Conservation (phyloP, 345 rosid genomes). For the Pistacia atlantica region DNA sequence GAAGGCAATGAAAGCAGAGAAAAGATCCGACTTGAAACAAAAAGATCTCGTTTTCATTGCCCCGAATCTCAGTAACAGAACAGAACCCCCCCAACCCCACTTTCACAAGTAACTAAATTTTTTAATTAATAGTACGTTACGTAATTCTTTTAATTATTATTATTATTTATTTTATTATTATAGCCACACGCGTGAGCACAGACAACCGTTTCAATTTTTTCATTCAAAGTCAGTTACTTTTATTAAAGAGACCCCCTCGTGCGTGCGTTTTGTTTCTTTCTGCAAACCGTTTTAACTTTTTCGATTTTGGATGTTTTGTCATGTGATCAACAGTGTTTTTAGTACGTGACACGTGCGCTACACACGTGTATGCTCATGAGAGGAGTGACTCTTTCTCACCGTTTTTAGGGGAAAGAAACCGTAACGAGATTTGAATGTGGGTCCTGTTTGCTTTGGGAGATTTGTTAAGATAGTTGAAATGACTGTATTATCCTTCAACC, state of each 20-base stretch:
- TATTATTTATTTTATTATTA: no score
- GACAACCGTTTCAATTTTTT: neutral
- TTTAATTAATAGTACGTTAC: no score
- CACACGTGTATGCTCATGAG: slow-evolving; percentile 27
- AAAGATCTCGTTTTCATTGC: slow-evolving; percentile 31
- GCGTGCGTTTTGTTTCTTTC: slow-evolving; percentile 34
- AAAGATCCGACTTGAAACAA: neutral
- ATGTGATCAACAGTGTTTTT: slow-evolving; percentile 5
- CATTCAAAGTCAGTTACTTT: neutral
- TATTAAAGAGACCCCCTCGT: slow-evolving; percentile 4
- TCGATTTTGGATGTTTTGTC: neutral
- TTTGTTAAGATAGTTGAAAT: no score
- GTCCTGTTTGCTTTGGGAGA: neutral
- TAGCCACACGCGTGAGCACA: slow-evolving; percentile 22
- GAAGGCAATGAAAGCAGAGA: neutral
- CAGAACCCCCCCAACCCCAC: neutral
- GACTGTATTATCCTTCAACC: no score
- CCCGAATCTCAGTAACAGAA: slow-evolving; percentile 38
- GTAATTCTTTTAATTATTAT: no score
- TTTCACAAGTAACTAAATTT: no score
- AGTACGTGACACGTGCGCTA: slow-evolving; percentile 34
- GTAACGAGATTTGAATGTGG: neutral
- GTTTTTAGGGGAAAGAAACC: neutral
- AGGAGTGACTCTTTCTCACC: neutral
- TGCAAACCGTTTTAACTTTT: slow-evolving; percentile 30